Base-by-base conservation (phyloP, 2,329 filamentous ascomycete species). In the Fusarium lateritium region DNA sequence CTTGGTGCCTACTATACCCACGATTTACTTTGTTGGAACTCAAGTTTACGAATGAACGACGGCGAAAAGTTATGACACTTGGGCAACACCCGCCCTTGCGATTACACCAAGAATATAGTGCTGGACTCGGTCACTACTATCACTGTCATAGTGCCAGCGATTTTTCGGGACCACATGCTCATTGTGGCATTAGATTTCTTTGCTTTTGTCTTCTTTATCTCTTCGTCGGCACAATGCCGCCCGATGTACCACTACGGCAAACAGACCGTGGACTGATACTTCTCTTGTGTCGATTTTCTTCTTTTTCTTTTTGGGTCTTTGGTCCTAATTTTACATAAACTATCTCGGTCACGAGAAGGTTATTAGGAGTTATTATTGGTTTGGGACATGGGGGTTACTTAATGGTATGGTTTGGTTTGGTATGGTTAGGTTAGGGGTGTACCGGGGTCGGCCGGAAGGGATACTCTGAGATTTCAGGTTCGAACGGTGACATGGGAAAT, bases 41-140 rank as follows among this genome's bases (percentile, higher is more conserved):
- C 57, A 58, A 58, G 46, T 69, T 72, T 67, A 73, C 54, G 72
- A 73, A 70, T 73, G 73, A 75, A 73, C 52, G 73, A 70, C 56
- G 57, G 70, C 49, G 44, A 75, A 74, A 75, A 71, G 69, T 69
- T 70, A 73, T 59, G 61, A 75, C 64, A 60, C 56, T 60, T 43
- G 59, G 52, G 64, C 57, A 65, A 49, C 57, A 59, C 45, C 67
- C 51, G 55, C 34, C 47, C 56, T 66, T 49, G 54, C 49, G 46
- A 64, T 58, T 51, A 56, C 61, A 66, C 47, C 55, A 57, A 65
- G 57, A 54, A 64, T 46, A 47, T 26, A 55, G 36, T 33, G 53
- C 40, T 36, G 45, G 56, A 56, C 45, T 53, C 46, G 34, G 55
- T 50, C 46, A 62, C 49, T 42, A 56, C 46, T 62, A 61, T 53